Conservation (phyloP, 345 rosid species). For the Eucalyptus cloeziana region DNA sequence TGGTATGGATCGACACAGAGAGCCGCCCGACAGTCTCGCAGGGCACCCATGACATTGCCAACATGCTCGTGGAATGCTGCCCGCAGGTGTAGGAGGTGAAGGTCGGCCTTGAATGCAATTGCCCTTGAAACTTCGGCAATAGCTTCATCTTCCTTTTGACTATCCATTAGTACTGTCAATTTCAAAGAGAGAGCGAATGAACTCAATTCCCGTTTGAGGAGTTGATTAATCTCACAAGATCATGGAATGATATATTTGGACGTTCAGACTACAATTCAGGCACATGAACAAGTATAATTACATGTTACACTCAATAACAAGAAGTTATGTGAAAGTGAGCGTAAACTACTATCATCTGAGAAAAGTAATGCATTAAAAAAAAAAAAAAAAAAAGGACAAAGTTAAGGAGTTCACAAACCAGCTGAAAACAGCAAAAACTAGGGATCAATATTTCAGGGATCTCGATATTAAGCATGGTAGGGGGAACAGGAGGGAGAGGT, state of each 20-base stretch:
- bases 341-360: background rate
- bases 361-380: background rate
- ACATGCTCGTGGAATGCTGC: conserved; percentile 92
- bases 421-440: background rate
- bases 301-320: background rate
- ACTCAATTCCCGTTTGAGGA: background rate
- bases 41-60: conserved; percentile 55
- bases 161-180: conserved; percentile 81
- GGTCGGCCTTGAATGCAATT: conserved; percentile 83
- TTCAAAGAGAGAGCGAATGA: background rate
- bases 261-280: background rate
- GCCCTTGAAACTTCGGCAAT: conserved; percentile 82
- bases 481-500: background rate
- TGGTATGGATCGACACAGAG: conserved; percentile 90
- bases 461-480: background rate
- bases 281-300: background rate
- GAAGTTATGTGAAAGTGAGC: background rate
- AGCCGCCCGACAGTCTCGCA: conserved; percentile 91
- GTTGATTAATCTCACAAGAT: background rate
- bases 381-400: background rate
- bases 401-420: background rate
- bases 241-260: background rate
- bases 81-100: conserved; percentile 83
- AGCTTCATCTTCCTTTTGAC: conserved; percentile 79
- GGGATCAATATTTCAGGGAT: background rate